Evolutionary conservation across 306 rosid genomes (phyloP).

Genomic region (Ormosia semicastrata): DNA sequence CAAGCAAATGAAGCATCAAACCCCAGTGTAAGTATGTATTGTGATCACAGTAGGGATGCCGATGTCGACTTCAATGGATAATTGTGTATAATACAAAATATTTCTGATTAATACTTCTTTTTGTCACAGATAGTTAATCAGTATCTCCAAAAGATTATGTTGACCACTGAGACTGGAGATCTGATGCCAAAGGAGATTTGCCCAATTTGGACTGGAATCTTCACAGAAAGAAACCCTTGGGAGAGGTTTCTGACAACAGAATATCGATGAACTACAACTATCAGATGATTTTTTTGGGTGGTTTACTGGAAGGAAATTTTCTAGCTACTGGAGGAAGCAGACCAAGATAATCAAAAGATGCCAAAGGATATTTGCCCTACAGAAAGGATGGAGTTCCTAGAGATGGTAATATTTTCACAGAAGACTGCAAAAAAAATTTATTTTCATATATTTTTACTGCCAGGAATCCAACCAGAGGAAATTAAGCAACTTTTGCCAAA

Average conservation of each 20-base stretch:
- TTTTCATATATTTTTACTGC: slow-evolving; percentile 22
- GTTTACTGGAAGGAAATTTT: background rate
- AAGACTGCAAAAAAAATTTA: slow-evolving; percentile 8
- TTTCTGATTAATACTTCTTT: slow-evolving; percentile 29
- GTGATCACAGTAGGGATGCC: slow-evolving; percentile 26
- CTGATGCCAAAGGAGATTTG: slow-evolving; percentile 86
- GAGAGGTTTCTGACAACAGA: slow-evolving; percentile 38
- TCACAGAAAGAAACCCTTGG: slow-evolving; percentile 42
- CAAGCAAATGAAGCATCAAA: slow-evolving; percentile 32
- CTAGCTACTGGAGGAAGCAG: slow-evolving; percentile 31
- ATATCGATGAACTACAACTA: slow-evolving; percentile 30
- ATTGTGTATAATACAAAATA: background rate
- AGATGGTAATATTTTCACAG: slow-evolving; percentile 22
- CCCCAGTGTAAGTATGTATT: slow-evolving; percentile 16
- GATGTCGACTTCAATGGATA: slow-evolving; percentile 36
- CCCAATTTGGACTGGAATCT: slow-evolving; percentile 58
- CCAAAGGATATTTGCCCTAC: slow-evolving; percentile 61
- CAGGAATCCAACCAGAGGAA: slow-evolving; percentile 39
- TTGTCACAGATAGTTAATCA: slow-evolving; percentile 35
- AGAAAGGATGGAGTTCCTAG: slow-evolving; percentile 36
- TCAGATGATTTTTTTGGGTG: background rate
- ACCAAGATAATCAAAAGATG: slow-evolving; percentile 17
- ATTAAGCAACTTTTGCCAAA: slow-evolving; percentile 62
- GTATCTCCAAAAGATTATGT: slow-evolving; percentile 42
- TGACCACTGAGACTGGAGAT: slow-evolving; percentile 49